Conservation (phyloP, 306 rosid species). For the Abrus precatorius region DNA sequence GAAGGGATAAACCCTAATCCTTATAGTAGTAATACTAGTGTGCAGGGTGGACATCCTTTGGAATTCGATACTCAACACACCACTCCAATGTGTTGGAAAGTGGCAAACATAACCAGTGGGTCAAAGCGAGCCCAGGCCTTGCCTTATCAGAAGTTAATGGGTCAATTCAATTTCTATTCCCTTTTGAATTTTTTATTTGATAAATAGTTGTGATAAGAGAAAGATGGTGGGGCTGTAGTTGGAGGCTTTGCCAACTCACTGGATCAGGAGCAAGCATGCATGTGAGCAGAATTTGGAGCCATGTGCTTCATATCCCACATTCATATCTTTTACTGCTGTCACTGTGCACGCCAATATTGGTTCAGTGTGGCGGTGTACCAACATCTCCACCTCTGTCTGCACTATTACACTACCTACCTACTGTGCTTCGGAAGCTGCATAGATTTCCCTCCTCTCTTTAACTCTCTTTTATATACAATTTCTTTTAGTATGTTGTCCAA, state of each 20-base stretch:
- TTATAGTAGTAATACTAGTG: not conserved
- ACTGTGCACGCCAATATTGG: conserved; percentile 59
- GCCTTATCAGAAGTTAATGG: conserved; percentile 36
- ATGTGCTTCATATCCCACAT: conserved; percentile 56
- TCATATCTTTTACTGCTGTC: conserved; percentile 22
- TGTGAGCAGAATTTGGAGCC: conserved; percentile 54
- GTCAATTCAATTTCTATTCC: not conserved
- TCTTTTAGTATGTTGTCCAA: too few species aligned
- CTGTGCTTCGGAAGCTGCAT: conserved; percentile 11
- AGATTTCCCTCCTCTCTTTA: not conserved
- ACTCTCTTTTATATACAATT: not conserved
- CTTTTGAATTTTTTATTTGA: not conserved
- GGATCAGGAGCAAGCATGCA: conserved; percentile 30
- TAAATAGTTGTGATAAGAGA: too few species aligned
- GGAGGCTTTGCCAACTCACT: conserved; percentile 13
- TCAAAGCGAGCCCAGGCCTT: not conserved
- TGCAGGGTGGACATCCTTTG: conserved; percentile 36
- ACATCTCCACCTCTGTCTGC: conserved; percentile 49
- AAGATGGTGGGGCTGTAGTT: conserved; percentile 37
- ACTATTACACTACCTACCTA: conserved; percentile 18
- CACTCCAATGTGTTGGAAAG: conserved; percentile 51
- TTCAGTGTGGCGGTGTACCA: conserved; percentile 47
- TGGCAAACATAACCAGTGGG: conserved; percentile 41
- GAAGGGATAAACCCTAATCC: conserved; percentile 45
- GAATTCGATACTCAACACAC: conserved; percentile 39